Evolutionary conservation across 495 filamentous ascomycete species (phyloP).

Genomic region (Cudoniella acicularis): DNA sequence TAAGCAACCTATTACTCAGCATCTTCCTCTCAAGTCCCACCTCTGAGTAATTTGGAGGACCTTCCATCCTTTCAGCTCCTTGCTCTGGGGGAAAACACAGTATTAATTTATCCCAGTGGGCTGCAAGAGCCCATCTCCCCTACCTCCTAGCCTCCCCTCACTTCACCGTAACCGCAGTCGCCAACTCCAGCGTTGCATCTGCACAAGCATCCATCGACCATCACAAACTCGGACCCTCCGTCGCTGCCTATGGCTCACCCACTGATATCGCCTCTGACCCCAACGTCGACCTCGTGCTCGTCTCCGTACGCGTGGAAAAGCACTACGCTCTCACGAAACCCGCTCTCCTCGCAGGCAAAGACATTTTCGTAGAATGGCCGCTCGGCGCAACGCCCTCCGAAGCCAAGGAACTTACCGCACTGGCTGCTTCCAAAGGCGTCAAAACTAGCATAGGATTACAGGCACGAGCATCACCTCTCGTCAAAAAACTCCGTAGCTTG

Average conservation of each 20-base stretch:
- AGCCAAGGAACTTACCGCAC: slow-evolving; percentile 29
- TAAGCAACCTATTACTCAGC: no score
- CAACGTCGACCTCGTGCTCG: slow-evolving; percentile 49
- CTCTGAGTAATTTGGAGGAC: no score
- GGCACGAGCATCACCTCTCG: slow-evolving; percentile 16
- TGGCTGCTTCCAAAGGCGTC: slow-evolving; percentile 30
- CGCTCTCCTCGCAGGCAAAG: slow-evolving; percentile 51
- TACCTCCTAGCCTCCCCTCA: slow-evolving; percentile 42
- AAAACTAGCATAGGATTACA: slow-evolving; percentile 32
- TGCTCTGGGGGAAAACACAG: no score
- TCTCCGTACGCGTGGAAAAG: slow-evolving; percentile 37
- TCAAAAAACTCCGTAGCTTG: slow-evolving; percentile 24
- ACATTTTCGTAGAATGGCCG: slow-evolving; percentile 54
- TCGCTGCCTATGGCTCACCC: slow-evolving; percentile 41
- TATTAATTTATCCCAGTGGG: no score
- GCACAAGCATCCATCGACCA: slow-evolving; percentile 39
- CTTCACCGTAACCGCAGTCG: slow-evolving; percentile 54
- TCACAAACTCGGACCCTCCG: slow-evolving; percentile 33
- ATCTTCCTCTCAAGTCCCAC: no score
- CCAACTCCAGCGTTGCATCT: slow-evolving; percentile 47
- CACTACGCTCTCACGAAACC: slow-evolving; percentile 46
- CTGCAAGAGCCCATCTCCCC: slow-evolving; percentile 45
- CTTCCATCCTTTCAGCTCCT: no score
- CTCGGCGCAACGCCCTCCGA: slow-evolving; percentile 22
- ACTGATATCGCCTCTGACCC: slow-evolving; percentile 48